A percentile compares a stretch with the other conserved stretches of the same genome.
These are phyloP conservation scores for Kazachstania sp. DNA, from an alignment of 1,139 yeast genomes.

Conservation along the genomic window DNA sequence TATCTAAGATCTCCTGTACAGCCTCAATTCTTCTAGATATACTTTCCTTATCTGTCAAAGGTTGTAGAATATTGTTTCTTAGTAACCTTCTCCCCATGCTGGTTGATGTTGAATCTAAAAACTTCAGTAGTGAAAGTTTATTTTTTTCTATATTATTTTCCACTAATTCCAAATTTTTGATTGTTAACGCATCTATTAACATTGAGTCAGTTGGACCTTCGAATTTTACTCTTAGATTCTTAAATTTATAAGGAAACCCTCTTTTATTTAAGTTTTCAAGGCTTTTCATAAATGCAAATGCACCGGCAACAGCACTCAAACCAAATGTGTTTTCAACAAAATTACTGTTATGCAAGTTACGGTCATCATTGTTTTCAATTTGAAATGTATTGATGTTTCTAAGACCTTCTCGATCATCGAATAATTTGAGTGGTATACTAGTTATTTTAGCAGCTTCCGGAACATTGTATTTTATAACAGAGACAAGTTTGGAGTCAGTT, in stretches of 20 bases:
- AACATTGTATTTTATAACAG: constrained; percentile 33
- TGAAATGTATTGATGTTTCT: constrained; percentile 15
- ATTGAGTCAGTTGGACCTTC: constrained; percentile 37
- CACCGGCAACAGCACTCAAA: constrained; percentile 34
- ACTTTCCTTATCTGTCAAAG: constrained; percentile 34
- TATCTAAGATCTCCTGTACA: constrained; percentile 30
- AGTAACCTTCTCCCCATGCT: constrained; percentile 40
- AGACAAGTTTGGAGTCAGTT: constrained; percentile 31
- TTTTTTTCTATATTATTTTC: constrained; percentile 28
- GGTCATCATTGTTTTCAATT: constrained; percentile 19
- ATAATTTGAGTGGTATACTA: constrained; percentile 24
- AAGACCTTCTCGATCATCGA: constrained; percentile 25
- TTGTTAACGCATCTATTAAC: constrained; percentile 36
- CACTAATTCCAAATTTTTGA: constrained; percentile 34
- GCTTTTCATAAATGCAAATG: constrained; percentile 20
- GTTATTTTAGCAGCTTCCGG: constrained; percentile 22
- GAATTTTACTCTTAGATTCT: constrained; percentile 33
- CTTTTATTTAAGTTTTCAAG: background rate
- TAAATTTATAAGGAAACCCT: constrained; percentile 8
- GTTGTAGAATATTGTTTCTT: constrained; percentile 38
- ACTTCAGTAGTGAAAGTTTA: constrained; percentile 32
- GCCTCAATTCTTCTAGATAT: constrained; percentile 33
- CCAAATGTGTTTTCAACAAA: constrained; percentile 27
- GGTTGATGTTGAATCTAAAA: constrained; percentile 35
- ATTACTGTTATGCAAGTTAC: constrained; percentile 12